Percentiles rank a stretch among this genome's conserved stretches.
Evolutionary conservation across 495 filamentous ascomycete genomes (phyloP).

Genomic region (Podospora appendiculata): DNA sequence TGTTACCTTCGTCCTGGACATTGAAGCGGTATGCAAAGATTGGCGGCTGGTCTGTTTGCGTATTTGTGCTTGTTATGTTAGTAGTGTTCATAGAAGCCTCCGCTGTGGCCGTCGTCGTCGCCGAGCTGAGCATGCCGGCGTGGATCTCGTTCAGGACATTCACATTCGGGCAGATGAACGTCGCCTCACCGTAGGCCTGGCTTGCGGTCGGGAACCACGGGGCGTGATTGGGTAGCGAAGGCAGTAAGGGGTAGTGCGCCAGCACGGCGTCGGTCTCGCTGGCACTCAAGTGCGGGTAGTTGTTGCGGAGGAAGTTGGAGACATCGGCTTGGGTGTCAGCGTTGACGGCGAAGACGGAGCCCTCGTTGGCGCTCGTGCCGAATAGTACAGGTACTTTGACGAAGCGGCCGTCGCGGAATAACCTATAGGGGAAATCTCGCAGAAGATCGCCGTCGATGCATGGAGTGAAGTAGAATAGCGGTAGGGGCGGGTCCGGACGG

Average conservation of each 20-base stretch:
- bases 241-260: constrained; percentile 9
- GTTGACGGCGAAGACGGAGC: constrained; percentile 41
- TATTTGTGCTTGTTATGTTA: not conserved
- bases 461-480: constrained; percentile 48
- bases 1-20: constrained; percentile 15
- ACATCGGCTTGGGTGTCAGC: constrained; percentile 38
- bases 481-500: constrained; percentile 33
- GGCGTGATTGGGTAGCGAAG: constrained; percentile 17
- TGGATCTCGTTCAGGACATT: constrained; percentile 21
- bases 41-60: not conserved
- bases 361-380: constrained; percentile 44
- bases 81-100: not conserved
- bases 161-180: constrained; percentile 54
- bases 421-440: constrained; percentile 24
- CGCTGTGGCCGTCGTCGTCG: not conserved
- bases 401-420: constrained; percentile 21
- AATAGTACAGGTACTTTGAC: constrained; percentile 26
- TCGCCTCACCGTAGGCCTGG: constrained; percentile 52
- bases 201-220: constrained; percentile 38
- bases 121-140: not conserved
- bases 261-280: constrained; percentile 39
- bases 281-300: constrained; percentile 34
- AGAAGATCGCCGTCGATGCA: constrained; percentile 57
- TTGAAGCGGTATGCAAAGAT: constrained; percentile 19
- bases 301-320: constrained; percentile 38